Conservation (phyloP, 2,329 filamentous ascomycete genomes). For the Cercospora sesami region DNA sequence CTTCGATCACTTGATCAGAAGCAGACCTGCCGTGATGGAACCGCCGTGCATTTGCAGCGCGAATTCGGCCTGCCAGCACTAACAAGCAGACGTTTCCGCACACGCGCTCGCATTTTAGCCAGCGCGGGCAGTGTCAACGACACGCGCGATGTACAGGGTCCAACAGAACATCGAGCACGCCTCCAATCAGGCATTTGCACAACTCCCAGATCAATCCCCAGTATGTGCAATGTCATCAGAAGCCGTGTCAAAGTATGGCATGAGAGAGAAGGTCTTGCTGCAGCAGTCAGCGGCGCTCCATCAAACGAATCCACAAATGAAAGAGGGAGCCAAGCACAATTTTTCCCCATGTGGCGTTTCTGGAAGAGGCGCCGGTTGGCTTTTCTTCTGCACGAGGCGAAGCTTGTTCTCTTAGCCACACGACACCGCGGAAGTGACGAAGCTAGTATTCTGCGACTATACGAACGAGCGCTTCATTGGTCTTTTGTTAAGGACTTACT, state of each 20-base stretch:
- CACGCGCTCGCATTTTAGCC: no score
- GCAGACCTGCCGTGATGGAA: background rate
- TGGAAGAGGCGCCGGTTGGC: background rate
- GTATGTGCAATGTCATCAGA: background rate
- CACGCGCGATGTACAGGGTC: background rate
- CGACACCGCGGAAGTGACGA: background rate
- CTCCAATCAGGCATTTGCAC: background rate
- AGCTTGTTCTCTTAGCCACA: background rate
- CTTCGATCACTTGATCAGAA: background rate
- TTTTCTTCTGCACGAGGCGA: background rate
- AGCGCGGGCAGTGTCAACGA: background rate
- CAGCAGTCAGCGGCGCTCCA: background rate
- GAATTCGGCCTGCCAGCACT: background rate
- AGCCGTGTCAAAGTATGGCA: background rate
- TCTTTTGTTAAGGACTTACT: background rate
- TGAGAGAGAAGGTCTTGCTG: background rate
- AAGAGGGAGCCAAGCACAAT: background rate
- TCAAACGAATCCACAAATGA: conserved; percentile 11
- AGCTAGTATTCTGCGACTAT: background rate
- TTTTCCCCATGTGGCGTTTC: background rate
- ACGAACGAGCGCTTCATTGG: background rate
- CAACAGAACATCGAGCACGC: background rate
- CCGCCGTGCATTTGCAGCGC: background rate
- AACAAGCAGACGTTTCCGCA: no score
- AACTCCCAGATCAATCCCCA: background rate